A percentile compares a stretch with the other conserved stretches of the same genome.
These are phyloP conservation scores for Penicillium vulpinum DNA, from an alignment of 2,329 filamentous ascomycete species.

Conservation along the genomic window DNA sequence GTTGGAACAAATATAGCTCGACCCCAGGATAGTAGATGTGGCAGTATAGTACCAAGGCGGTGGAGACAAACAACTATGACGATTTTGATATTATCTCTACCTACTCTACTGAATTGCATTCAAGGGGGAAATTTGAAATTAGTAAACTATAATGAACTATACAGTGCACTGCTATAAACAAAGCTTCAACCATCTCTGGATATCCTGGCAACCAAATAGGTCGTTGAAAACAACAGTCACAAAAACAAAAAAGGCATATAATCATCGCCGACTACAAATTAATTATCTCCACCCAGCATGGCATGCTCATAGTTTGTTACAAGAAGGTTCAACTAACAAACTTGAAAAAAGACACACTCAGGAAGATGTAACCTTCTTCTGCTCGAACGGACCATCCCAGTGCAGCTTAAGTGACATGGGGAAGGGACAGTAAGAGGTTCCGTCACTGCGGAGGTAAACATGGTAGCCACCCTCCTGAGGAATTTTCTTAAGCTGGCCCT, in stretches of 20 bases:
- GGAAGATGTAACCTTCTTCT: slow-evolving; percentile 16
- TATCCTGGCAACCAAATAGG: slow-evolving; percentile 19
- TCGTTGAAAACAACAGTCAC: slow-evolving; percentile 17
- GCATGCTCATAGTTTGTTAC: not conserved
- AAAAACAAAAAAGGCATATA: slow-evolving; percentile 8
- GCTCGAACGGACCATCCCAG: slow-evolving; percentile 39
- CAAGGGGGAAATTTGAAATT: not conserved
- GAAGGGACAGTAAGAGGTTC: slow-evolving; percentile 58
- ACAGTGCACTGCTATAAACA: slow-evolving; percentile 18
- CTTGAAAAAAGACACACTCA: not conserved
- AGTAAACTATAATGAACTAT: slow-evolving; percentile 8
- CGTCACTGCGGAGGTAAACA: slow-evolving; percentile 67
- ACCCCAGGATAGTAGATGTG: not conserved
- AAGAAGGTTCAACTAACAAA: not conserved
- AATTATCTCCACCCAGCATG: not conserved
- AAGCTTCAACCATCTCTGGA: slow-evolving; percentile 22
- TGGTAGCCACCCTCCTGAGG: slow-evolving; percentile 55
- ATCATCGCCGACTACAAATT: slow-evolving; percentile 9
- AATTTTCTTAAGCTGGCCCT: slow-evolving; percentile 69
- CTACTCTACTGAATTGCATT: not conserved
- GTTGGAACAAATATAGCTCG: not conserved
- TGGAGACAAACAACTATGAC: not conserved
- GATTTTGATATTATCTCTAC: not conserved
- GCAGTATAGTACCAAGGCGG: slow-evolving; percentile 7
- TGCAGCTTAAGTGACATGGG: slow-evolving; percentile 50